These are phyloP conservation scores for Neopestalotiopsis sp. DNA, from an alignment of 2,329 filamentous ascomycete species.

Conservation along the genomic window DNA sequence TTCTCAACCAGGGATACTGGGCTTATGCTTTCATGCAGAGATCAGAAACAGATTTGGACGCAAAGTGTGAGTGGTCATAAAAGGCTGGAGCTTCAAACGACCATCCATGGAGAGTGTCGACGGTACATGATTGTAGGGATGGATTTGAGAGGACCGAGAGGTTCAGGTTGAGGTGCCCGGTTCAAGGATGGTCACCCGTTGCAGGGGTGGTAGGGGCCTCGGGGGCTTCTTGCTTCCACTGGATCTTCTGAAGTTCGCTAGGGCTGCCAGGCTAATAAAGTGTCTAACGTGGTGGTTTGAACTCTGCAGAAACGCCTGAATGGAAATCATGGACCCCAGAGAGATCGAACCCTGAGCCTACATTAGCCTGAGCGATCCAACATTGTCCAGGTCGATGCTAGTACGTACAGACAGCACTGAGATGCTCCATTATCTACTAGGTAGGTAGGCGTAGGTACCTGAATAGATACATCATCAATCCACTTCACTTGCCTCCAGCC, in stretches of 20 bases:
- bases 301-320: background rate
- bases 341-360: background rate
- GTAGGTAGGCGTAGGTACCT: no score
- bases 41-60: background rate
- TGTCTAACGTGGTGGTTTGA: conserved; percentile 1
- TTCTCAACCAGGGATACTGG: conserved; percentile 1
- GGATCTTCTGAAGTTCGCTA: background rate
- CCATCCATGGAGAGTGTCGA: background rate
- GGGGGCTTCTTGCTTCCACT: background rate
- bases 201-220: background rate
- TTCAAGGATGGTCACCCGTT: conserved; percentile 5
- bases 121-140: background rate
- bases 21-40: background rate
- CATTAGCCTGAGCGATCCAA: background rate
- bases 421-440: no score
- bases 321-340: background rate
- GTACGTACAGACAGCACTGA: no score
- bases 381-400: background rate
- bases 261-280: background rate
- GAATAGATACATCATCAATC: no score
- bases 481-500: no score
- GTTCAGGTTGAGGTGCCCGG: conserved; percentile 10
- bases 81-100: background rate
- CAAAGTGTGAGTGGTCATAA: conserved; percentile 1
- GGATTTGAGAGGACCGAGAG: background rate